Evolutionary conservation across 2,329 filamentous ascomycete species (phyloP), one percentile per base, ranked within the genome.

Genomic region (Xylaria sp.): DNA sequence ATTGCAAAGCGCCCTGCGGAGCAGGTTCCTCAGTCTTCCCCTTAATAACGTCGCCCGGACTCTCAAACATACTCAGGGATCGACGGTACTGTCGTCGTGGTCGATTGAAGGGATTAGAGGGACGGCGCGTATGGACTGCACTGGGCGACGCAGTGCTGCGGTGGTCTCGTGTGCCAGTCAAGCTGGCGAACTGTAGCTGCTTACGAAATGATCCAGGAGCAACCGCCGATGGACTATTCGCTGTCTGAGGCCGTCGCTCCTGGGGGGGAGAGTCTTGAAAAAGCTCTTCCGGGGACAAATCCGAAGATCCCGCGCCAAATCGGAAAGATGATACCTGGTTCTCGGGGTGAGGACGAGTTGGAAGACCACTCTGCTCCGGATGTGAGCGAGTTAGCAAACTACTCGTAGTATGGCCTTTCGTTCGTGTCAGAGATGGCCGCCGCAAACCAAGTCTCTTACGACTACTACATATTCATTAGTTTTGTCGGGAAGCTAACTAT

Each of bases 31-130:
- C 87, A 72, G 91, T 84, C 79, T 94, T 93, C 64, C 90, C 85
- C 81, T 93, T 93, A 83, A 97, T 92, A 63, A 97, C 86, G 77
- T 98, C 96, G 72, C 89, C 92, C 3, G 94, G 92, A 78, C 92
- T 90, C 82, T 98, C 95, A 81, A 97, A 99, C 96, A 99, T 99
- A 86, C 96, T 98, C 77, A 97, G 83, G 28, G 95, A 97, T 72
- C 96, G 90, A 68, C 96, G 90, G 77, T 95, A 95, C 79, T 96
- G 93, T 77, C 97, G 97, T 72, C 94, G 89, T 52, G 92, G 92
- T 69, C 93, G 89, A 74, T 89, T 83, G 72, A 92, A 88, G 65
- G 87, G 91, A 79, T 90, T 94, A 57, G 87, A 91, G 68, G 83
- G 86, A 72, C 94, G 93, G 71, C 94, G 90, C 64, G 90, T 82